Base-by-base conservation (phyloP, 2,329 filamentous ascomycete genomes). In the Diaporthe destruens region DNA sequence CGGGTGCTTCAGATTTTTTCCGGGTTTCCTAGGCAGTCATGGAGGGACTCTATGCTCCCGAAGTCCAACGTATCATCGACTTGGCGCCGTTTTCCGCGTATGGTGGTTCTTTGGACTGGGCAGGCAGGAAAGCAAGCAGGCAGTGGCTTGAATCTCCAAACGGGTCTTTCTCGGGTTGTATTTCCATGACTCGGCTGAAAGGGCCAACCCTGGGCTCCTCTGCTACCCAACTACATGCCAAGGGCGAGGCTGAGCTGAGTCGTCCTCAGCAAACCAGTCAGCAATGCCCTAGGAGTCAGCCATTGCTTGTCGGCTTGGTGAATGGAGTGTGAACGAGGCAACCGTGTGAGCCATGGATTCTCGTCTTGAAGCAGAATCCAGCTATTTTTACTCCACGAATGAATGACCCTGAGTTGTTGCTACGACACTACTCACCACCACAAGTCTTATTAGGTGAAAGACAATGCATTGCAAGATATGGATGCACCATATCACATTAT, bases 211-310 rank as follows among this genome's bases (percentile, higher is more conserved):
- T 49, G 54, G 54, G n/a, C 16, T n/a, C 23, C 11, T n/a, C 32
- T 29, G n/a, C 29, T 32, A n/a, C 20, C 18, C 34, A 57, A 69
- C 67, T 51, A 69, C 54, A 51, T 51, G 42, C 20, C 18, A 53
- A n/a, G 32, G 34, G 44, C 68, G 32, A 70, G 68, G 55, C 44
- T 70, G 55, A 42, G 47, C n/a, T 12, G 39, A 32, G 12, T 6
- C 16, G 18, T 16, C 25, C 3, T 6, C 34, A 23, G 4, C 16
- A 49, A 14, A n/a, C 44, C 9, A 25, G 6, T 61, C 32, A 70
- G 36, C 32, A 18, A 16, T n/a, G 6, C 34, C 29, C 25, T 6
- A 9, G 34, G 23, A 12, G 34, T 18, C 44, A 53, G n/a, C n/a
- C 29, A 23, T 12, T 12, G 7, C 20, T 16, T 47, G 18, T 59